Conservation (phyloP, 257 asterid species). For the Salvia splendens region DNA sequence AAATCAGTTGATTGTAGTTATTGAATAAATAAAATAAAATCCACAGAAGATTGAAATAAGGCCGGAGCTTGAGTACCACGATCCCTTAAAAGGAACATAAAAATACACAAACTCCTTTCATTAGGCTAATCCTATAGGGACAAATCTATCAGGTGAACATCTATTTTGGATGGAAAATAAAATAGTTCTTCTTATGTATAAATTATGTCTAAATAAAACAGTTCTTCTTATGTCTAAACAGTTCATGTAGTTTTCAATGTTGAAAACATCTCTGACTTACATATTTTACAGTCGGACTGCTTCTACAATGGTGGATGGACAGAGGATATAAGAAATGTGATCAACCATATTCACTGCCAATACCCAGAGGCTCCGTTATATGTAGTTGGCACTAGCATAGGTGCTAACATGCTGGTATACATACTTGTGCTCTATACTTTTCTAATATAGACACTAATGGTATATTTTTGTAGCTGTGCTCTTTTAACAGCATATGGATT, state of each 20-base stretch:
- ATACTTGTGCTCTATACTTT: constrained; percentile 9
- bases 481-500: constrained; percentile 9
- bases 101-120: not conserved
- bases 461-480: constrained; percentile 16
- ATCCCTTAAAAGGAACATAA: constrained; percentile 5
- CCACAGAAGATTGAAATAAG: not conserved
- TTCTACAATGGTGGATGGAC: constrained; percentile 93
- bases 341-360: constrained; percentile 63
- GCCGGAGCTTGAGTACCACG: constrained; percentile 4
- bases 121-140: constrained; percentile 1
- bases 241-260: constrained; percentile 10
- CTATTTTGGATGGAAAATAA: constrained; percentile 14
- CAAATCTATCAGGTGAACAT: not conserved
- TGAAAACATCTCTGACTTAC: constrained; percentile 29
- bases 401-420: constrained; percentile 87
- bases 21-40: not conserved
- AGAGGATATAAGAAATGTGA: constrained; percentile 71
- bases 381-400: constrained; percentile 88
- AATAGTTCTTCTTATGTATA: not conserved
- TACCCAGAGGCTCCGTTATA: constrained; percentile 76
- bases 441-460: not conserved
- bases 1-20: not conserved
- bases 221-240: not conserved
- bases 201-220: constrained; percentile 4
- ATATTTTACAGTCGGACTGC: constrained; percentile 72